A percentile compares a stretch with the other conserved stretches of the same genome.
Evolutionary conservation across 331 rosid genomes (phyloP).

Genomic region (Telfairia occidentalis): DNA sequence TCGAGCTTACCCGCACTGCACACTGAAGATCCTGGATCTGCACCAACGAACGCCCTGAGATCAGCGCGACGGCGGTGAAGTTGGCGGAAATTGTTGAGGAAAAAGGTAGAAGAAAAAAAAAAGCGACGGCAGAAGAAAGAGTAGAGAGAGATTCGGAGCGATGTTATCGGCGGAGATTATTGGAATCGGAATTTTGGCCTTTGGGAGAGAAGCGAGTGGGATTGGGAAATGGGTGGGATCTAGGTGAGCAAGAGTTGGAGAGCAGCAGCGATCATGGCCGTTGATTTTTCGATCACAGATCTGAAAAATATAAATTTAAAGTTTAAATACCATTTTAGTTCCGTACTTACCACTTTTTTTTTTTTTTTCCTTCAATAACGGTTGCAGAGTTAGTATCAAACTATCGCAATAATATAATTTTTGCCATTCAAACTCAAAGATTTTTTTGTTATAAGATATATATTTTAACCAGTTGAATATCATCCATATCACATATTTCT

Average conservation of each 20-base stretch:
- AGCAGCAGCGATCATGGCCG: not conserved
- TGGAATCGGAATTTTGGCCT: not conserved
- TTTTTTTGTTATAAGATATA: no score
- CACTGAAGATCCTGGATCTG: not conserved
- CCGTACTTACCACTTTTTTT: no score
- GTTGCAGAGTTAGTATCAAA: no score
- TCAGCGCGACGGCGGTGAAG: not conserved
- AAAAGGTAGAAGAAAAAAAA: not conserved
- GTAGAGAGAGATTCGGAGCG: slow-evolving; percentile 5
- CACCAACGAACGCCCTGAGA: not conserved
- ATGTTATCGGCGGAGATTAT: slow-evolving; percentile 1
- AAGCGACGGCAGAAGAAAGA: not conserved
- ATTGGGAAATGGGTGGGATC: slow-evolving; percentile 10
- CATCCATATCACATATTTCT: no score
- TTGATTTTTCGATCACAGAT: not conserved
- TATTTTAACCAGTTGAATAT: no score
- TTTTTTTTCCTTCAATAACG: no score
- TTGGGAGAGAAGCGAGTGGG: not conserved
- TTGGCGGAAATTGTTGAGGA: not conserved
- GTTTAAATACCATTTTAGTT: no score
- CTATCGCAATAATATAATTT: no score
- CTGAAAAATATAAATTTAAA: not conserved
- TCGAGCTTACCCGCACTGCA: not conserved
- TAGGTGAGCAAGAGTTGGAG: not conserved
- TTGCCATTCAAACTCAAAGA: no score